Percentiles rank a stretch among this genome's conserved stretches.
Conservation (phyloP, 2,329 filamentous ascomycete species). For the Botrytis sinoallii region DNA sequence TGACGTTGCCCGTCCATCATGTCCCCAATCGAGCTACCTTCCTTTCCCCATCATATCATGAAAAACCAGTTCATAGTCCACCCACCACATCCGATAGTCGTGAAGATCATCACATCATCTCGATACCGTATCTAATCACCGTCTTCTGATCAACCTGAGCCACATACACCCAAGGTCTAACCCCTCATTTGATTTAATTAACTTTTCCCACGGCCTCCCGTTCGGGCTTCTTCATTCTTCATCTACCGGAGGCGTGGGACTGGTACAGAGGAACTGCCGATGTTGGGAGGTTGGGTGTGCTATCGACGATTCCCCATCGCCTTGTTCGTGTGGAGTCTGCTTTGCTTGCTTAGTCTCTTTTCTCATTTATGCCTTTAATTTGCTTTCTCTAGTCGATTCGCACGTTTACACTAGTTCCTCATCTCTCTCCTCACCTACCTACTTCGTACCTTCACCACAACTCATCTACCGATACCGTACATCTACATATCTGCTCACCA, state of each 20-base stretch:
- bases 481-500: background rate
- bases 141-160: background rate
- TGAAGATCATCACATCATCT: constrained; percentile 9
- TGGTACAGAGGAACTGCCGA: background rate
- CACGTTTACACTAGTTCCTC: too few relatives aligned
- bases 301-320: background rate
- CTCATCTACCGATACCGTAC: too few relatives aligned
- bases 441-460: too few relatives aligned
- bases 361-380: background rate
- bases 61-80: background rate
- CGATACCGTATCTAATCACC: background rate
- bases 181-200: background rate
- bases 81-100: background rate
- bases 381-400: background rate
- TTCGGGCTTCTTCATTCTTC: background rate
- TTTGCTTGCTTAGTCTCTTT: background rate
- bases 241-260: background rate
- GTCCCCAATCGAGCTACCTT: background rate
- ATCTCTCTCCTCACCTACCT: too few relatives aligned
- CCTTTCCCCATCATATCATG: background rate
- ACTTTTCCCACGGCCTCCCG: background rate
- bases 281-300: background rate
- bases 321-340: background rate
- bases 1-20: background rate
- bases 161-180: background rate